Conservation (phyloP, 2,329 filamentous ascomycete species). For the Exophiala alcalophila region DNA sequence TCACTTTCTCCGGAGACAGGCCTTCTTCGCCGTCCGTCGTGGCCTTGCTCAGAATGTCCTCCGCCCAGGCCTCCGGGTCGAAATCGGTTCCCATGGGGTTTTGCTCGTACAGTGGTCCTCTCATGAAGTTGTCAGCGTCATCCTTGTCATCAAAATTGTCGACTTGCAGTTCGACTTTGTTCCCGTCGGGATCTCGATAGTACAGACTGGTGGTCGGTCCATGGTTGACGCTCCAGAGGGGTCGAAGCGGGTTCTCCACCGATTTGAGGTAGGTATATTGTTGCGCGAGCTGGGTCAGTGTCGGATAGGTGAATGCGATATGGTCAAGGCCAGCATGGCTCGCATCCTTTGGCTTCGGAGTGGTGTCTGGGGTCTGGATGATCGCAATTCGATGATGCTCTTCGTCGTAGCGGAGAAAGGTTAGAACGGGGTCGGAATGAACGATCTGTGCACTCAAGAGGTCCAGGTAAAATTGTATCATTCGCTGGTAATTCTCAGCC, state of each 20-base stretch:
- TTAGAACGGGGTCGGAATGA: background rate
- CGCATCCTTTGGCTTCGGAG: slow-evolving; percentile 26
- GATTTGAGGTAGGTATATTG: slow-evolving; percentile 37
- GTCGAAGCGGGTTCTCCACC: slow-evolving; percentile 24
- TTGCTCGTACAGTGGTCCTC: background rate
- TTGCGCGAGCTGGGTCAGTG: slow-evolving; percentile 36
- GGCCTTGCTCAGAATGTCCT: slow-evolving; percentile 5
- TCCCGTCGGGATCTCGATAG: slow-evolving; percentile 51
- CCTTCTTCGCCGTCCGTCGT: slow-evolving; percentile 4
- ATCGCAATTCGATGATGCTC: slow-evolving; percentile 46
- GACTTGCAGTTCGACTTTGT: slow-evolving; percentile 48
- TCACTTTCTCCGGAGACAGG: slow-evolving; percentile 3
- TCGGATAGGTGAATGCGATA: slow-evolving; percentile 43
- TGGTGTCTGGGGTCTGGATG: slow-evolving; percentile 29
- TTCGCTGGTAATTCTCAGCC: slow-evolving; percentile 5
- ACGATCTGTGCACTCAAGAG: slow-evolving; percentile 8
- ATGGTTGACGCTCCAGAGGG: slow-evolving; percentile 49
- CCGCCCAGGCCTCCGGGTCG: slow-evolving; percentile 11
- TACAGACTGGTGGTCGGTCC: slow-evolving; percentile 49
- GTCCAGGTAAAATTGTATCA: slow-evolving; percentile 14
- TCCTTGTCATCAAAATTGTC: slow-evolving; percentile 38
- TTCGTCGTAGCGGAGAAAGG: slow-evolving; percentile 16
- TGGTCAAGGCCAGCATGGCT: slow-evolving; percentile 40
- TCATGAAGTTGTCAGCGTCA: slow-evolving; percentile 16
- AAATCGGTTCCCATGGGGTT: slow-evolving; percentile 23